phyloP scores from a whole-genome alignment of 2,329 filamentous ascomycete species.

The Colletotrichum tropicicola region DNA sequence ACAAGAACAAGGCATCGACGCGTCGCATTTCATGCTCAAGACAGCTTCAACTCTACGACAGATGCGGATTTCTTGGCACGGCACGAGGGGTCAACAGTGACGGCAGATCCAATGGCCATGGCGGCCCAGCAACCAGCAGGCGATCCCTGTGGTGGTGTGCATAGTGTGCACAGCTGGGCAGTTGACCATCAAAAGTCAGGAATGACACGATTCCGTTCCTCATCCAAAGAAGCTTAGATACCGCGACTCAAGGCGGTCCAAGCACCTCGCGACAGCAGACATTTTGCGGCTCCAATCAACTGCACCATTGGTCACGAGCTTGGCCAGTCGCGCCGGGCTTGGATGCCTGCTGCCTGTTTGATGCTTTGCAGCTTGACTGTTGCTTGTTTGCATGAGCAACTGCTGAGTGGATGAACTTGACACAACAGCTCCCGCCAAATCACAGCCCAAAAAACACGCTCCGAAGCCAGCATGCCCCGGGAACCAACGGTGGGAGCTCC shows the following conservation, averaged over 20 bases:
- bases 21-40: conserved; percentile 10
- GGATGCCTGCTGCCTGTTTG: neutral
- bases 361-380: conserved; percentile 8
- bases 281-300: conserved; percentile 1
- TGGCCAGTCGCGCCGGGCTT: neutral
- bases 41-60: neutral
- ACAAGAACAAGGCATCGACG: neutral
- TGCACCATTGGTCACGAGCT: conserved; percentile 18
- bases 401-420: conserved; percentile 29
- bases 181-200: conserved; percentile 8
- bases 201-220: conserved; percentile 13
- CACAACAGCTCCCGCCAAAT: conserved; percentile 20
- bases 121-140: neutral
- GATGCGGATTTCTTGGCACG: conserved; percentile 5
- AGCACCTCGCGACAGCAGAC: conserved; percentile 2
- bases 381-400: conserved; percentile 21
- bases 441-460: conserved; percentile 20
- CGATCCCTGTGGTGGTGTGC: conserved; percentile 20
- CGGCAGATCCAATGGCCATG: neutral
- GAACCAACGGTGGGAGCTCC: conserved; percentile 1
- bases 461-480: conserved; percentile 6
- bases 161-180: conserved; percentile 23
- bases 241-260: conserved; percentile 15
- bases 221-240: conserved; percentile 22
- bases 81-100: neutral